Conservation (phyloP, 164 flowering plant genomes). For the Paratinospora sagittata region DNA sequence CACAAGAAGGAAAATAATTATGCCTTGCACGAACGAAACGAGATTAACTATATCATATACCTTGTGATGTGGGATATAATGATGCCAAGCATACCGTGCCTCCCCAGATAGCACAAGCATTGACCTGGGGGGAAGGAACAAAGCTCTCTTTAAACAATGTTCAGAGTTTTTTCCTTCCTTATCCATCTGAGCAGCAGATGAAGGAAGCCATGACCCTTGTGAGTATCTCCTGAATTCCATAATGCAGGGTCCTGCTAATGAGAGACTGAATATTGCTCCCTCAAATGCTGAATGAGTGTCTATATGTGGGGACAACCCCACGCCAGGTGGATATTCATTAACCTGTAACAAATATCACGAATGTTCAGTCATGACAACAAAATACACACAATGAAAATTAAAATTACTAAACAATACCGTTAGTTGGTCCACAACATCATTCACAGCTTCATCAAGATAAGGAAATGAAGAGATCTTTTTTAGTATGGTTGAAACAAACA, state of each 20-base stretch:
- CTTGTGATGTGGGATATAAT: conserved; percentile 97
- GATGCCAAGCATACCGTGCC: conserved; percentile 97
- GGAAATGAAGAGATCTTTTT: conserved; percentile 44
- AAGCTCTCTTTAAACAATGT: conserved; percentile 37
- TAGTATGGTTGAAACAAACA: conserved; percentile 55
- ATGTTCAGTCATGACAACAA: neutral
- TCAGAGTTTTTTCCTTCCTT: conserved; percentile 27
- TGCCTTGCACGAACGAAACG: neutral
- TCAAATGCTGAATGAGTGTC: conserved; percentile 99
- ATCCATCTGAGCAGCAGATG: conserved; percentile 19
- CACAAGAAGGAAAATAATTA: no score
- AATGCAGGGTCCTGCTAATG: conserved; percentile 92
- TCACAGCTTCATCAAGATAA: conserved; percentile 21
- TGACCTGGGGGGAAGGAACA: conserved; percentile 90
- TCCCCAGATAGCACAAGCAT: conserved; percentile 83
- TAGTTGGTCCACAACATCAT: conserved; percentile 56
- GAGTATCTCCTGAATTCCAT: conserved; percentile 90
- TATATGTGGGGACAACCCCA: conserved; percentile 91
- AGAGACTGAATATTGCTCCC: conserved; percentile 82
- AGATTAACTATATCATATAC: conserved; percentile 26
- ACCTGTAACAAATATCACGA: conserved; percentile 44
- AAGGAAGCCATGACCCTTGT: conserved; percentile 45
- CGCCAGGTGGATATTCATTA: conserved; percentile 88
- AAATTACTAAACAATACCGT: conserved; percentile 39
- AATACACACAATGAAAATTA: neutral